Evolutionary conservation across 306 rosid species (phyloP).

Genomic region (Rubus parviflorus): DNA sequence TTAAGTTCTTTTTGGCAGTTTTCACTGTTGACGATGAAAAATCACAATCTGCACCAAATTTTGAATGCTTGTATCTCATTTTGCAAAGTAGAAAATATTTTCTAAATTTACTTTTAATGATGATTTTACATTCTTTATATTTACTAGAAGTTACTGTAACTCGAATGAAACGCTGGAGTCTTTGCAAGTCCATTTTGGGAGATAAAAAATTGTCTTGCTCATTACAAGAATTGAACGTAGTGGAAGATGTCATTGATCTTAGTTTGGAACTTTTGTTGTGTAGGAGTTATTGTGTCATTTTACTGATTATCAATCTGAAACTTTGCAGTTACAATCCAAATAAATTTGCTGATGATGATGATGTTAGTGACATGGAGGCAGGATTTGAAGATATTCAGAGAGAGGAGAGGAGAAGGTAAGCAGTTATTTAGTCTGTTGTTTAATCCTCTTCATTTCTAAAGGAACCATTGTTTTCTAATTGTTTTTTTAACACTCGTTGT

Average conservation of each 20-base stretch:
- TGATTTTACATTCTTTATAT: neutral
- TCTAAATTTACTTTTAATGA: neutral
- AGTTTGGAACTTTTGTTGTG: neutral
- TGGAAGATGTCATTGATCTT: neutral
- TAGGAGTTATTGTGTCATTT: neutral
- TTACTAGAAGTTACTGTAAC: neutral
- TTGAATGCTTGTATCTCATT: neutral
- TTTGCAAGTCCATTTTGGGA: neutral
- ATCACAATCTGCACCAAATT: neutral
- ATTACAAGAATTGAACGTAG: neutral
- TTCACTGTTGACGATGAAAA: neutral
- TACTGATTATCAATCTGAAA: neutral
- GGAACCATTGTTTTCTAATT: neutral
- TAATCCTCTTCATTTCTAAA: neutral
- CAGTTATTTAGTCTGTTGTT: constrained; percentile 7
- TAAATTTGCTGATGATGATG: constrained; percentile 44
- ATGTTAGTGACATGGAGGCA: constrained; percentile 76
- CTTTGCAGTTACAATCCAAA: constrained; percentile 63
- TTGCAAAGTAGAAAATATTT: neutral
- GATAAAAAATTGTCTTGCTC: neutral
- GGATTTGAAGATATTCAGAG: constrained; percentile 64
- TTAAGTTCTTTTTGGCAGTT: neutral
- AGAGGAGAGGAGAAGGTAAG: constrained; percentile 79
- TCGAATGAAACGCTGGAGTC: neutral
- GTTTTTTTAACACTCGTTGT: neutral